A percentile compares a stretch with the other conserved stretches of the same genome.
Evolutionary conservation across 345 rosid species (phyloP).

Genomic region (Carallia brachiata): DNA sequence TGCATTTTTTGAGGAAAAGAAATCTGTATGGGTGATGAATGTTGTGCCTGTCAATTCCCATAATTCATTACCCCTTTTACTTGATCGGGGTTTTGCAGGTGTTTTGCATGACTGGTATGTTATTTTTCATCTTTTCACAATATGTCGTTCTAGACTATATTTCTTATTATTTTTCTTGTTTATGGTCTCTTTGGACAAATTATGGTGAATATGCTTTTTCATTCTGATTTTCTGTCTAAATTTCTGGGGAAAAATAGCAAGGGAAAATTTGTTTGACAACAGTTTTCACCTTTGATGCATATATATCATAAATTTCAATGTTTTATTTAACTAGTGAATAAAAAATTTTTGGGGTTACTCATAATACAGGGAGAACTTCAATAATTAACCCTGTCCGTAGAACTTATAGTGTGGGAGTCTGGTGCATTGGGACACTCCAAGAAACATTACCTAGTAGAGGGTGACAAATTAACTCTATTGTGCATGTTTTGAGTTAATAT

Average conservation of each 20-base stretch:
- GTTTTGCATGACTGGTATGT: slow-evolving; percentile 88
- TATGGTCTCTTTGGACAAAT: not conserved
- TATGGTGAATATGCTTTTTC: not conserved
- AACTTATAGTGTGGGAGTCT: too few relatives aligned
- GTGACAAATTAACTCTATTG: too few relatives aligned
- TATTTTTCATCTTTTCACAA: not conserved
- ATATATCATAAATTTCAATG: too few relatives aligned
- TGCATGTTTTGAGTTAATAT: too few relatives aligned
- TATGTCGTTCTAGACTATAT: not conserved
- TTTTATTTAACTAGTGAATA: too few relatives aligned
- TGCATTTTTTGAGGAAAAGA: slow-evolving; percentile 69
- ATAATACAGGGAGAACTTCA: too few relatives aligned
- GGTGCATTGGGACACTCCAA: too few relatives aligned
- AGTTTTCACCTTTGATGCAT: too few relatives aligned
- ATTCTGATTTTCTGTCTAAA: not conserved
- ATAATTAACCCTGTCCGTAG: too few relatives aligned
- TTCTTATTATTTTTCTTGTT: not conserved
- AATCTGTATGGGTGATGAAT: slow-evolving; percentile 93
- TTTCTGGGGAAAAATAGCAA: not conserved
- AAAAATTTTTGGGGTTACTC: too few relatives aligned
- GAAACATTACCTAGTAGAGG: too few relatives aligned
- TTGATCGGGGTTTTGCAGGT: slow-evolving; percentile 88
- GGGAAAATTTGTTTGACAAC: not conserved
- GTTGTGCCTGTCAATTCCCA: slow-evolving; percentile 77
- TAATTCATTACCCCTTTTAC: slow-evolving; percentile 80